Evolutionary conservation across 108 stramenopile species (phyloP), one percentile per base, ranked within the genome.

Genomic region (Cyclotella baltica): DNA sequence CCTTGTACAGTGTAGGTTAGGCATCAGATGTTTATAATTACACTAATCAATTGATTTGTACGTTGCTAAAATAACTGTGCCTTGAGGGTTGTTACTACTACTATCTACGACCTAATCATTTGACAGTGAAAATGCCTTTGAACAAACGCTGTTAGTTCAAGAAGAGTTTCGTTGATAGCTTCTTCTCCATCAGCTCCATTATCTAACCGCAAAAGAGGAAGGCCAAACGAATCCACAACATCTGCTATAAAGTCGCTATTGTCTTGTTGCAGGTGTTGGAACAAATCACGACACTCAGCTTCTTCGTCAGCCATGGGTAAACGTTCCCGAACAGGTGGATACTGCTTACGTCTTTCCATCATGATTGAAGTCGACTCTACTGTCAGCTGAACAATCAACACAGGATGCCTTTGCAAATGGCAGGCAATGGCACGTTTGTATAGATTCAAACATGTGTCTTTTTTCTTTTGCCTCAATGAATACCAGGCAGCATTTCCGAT

Each of bases 141-240:
- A 4, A 55, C 69, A 37, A 70, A 70, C 2, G 35, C 9, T 9
- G 55, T n/a, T 33, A 37, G 1, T 18, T 56, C 69, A 8, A 10
- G 2, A 20, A 70, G 33, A 1, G 89, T 38, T 22, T 90, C 83
- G 33, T 87, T 85, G 50, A 65, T 77, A 52, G 88, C 87, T 81
- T 89, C 90, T 48, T 92, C 90, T 57, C 83, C 92, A 25, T 88
- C 90, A 67, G 97, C 95, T 63, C 96, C 22, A 23, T 81, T 81
- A 47, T 75, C 61, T 0, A 81, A 23, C 50, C 19, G 38, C 30
- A 81, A 61, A 10, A 62, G 0, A 29, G 80, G 80, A 10, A 81
- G 23, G 8, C 65, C 72, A 13, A 48, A 13, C 1, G 65, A 27
- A 4, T 50, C 58, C 20, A 27, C 27, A 5, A 53, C 20, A 43